Conservation (phyloP, 768 basidiomycete species). For the Suillus subalutaceus region DNA sequence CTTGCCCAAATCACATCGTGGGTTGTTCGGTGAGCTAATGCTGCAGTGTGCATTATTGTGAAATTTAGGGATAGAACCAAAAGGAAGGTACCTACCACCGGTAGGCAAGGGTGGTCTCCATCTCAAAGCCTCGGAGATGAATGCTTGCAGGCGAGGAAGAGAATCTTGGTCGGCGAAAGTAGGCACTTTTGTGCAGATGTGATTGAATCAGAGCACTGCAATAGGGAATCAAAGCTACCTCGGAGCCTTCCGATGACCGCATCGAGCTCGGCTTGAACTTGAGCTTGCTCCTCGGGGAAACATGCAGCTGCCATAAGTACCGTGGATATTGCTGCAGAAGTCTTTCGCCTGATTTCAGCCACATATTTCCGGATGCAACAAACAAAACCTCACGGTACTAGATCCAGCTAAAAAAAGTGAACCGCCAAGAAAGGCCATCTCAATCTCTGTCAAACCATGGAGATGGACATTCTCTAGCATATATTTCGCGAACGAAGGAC, state of each 20-base stretch:
- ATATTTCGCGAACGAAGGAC: background rate
- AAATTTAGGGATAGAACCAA: background rate
- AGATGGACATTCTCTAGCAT: background rate
- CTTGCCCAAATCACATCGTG: background rate
- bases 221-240: background rate
- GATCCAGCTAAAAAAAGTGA: background rate
- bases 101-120: background rate
- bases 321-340: background rate
- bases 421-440: background rate
- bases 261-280: background rate
- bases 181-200: background rate
- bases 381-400: background rate
- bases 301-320: background rate
- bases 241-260: background rate
- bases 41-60: background rate
- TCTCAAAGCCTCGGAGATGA: background rate
- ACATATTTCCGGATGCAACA: background rate
- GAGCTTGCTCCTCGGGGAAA: background rate
- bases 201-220: background rate
- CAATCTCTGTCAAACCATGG: background rate
- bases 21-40: background rate
- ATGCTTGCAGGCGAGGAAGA: conserved; percentile 3
- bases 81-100: background rate
- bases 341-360: background rate
- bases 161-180: background rate